Evolutionary conservation across 495 filamentous ascomycete species (phyloP).

Genomic region (Podospora pseudocomata): DNA sequence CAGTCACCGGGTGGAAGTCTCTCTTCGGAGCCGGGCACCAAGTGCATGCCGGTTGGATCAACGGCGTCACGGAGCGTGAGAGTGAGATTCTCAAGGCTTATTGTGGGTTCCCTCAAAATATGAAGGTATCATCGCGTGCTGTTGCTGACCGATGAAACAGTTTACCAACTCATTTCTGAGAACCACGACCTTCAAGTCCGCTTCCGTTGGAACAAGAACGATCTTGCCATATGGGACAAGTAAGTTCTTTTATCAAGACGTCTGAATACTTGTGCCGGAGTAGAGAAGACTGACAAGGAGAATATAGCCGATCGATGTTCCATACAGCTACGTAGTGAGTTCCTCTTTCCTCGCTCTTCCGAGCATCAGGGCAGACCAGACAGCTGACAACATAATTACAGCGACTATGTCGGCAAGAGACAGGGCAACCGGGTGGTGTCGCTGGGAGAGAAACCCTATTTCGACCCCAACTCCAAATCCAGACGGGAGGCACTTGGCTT

Average conservation of each 20-base stretch:
- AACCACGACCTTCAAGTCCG: slow-evolving; percentile 75
- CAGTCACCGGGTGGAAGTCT: slow-evolving; percentile 70
- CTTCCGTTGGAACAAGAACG: slow-evolving; percentile 58
- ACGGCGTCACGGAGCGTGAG: slow-evolving; percentile 60
- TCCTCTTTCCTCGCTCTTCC: not conserved
- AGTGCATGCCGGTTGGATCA: slow-evolving; percentile 57
- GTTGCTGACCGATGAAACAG: slow-evolving; percentile 18
- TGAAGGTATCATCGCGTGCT: not conserved
- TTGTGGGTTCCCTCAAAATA: slow-evolving; percentile 37
- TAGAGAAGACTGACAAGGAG: slow-evolving; percentile 10
- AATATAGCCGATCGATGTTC: slow-evolving; percentile 53
- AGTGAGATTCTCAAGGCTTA: slow-evolving; percentile 55
- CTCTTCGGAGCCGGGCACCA: slow-evolving; percentile 56
- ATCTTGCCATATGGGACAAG: slow-evolving; percentile 71
- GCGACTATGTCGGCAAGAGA: slow-evolving; percentile 52
- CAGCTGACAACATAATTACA: slow-evolving; percentile 4
- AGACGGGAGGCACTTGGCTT: slow-evolving; percentile 53
- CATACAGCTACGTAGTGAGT: slow-evolving; percentile 56
- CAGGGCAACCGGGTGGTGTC: slow-evolving; percentile 59
- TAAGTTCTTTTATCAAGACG: slow-evolving; percentile 5
- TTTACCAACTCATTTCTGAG: slow-evolving; percentile 59
- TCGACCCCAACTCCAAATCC: slow-evolving; percentile 56
- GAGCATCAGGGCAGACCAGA: slow-evolving; percentile 23
- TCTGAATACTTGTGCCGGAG: not conserved
- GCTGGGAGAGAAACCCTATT: slow-evolving; percentile 64